phyloP scores from a whole-genome alignment of 2,329 filamentous ascomycete species.

The Pseudocercospora fijiensis region DNA sequence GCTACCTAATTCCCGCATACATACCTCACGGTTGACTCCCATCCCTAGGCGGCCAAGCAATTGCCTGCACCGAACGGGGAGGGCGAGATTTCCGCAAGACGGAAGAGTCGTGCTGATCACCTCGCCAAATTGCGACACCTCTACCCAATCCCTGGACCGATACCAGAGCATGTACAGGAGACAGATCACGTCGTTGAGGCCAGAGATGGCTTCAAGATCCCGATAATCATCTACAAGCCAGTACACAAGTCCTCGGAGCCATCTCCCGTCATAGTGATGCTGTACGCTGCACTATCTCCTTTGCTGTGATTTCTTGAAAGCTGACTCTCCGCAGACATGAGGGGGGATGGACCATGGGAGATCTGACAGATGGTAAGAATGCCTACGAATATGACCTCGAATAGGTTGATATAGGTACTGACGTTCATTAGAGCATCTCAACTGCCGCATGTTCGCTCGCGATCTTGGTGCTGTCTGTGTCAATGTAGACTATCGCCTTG shows the following conservation, averaged over 20 bases:
- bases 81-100: background rate
- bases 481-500: slow-evolving; percentile 42
- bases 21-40: background rate
- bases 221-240: slow-evolving; percentile 22
- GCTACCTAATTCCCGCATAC: background rate
- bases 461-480: slow-evolving; percentile 23
- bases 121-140: slow-evolving; percentile 24
- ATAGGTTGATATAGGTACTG: background rate
- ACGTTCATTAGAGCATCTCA: slow-evolving; percentile 31
- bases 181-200: slow-evolving; percentile 8
- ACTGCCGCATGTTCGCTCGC: slow-evolving; percentile 23
- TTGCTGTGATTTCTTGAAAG: background rate
- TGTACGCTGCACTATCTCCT: slow-evolving; percentile 4
- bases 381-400: background rate
- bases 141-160: slow-evolving; percentile 29
- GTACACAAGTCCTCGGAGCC: background rate
- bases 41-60: background rate
- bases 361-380: slow-evolving; percentile 37
- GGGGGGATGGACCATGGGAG: slow-evolving; percentile 47
- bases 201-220: slow-evolving; percentile 23
- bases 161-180: slow-evolving; percentile 23
- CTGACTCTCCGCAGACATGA: slow-evolving; percentile 36
- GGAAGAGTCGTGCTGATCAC: slow-evolving; percentile 18
- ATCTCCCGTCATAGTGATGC: slow-evolving; percentile 41
- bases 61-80: background rate